Percentiles rank a stretch among this genome's conserved stretches.
phyloP scores from a whole-genome alignment of 2,329 filamentous ascomycete species.

The Talaromyces verruculosus region DNA sequence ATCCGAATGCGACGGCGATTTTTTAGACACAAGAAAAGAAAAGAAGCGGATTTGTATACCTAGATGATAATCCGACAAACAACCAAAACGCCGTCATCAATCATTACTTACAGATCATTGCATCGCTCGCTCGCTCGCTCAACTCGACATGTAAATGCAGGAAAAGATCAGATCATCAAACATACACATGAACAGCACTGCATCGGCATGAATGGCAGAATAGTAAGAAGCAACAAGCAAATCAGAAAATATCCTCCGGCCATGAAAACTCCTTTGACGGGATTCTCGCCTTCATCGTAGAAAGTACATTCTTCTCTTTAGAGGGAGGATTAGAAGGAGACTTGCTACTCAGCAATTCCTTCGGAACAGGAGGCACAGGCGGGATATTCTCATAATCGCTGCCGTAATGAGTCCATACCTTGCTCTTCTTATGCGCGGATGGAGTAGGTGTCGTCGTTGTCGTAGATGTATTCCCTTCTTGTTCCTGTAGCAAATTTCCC shows the following conservation, averaged over 20 bases:
- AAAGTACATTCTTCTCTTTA: conserved; percentile 24
- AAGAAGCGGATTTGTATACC: background rate
- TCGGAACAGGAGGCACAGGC: conserved; percentile 43
- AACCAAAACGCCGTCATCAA: conserved; percentile 15
- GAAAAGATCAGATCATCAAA: background rate
- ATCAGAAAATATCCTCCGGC: conserved; percentile 47
- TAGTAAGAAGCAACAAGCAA: background rate
- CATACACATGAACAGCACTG: no score
- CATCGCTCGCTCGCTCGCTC: conserved; percentile 24
- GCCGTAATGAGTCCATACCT: conserved; percentile 9
- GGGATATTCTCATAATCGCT: conserved; percentile 37
- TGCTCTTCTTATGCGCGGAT: background rate
- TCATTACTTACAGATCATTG: conserved; percentile 22
- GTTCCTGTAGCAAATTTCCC: conserved; percentile 26
- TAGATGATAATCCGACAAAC: conserved; percentile 20
- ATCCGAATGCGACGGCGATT: conserved; percentile 31
- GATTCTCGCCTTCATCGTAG: conserved; percentile 9
- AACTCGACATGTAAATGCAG: conserved; percentile 7
- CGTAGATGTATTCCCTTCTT: conserved; percentile 22
- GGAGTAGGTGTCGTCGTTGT: background rate
- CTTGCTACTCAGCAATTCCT: conserved; percentile 27
- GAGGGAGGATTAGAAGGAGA: conserved; percentile 28
- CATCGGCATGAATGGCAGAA: no score
- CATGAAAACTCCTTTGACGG: conserved; percentile 39
- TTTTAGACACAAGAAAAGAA: conserved; percentile 24